Conservation (phyloP, 352 stramenopile species). For the Salisapilia sapeloensis region DNA sequence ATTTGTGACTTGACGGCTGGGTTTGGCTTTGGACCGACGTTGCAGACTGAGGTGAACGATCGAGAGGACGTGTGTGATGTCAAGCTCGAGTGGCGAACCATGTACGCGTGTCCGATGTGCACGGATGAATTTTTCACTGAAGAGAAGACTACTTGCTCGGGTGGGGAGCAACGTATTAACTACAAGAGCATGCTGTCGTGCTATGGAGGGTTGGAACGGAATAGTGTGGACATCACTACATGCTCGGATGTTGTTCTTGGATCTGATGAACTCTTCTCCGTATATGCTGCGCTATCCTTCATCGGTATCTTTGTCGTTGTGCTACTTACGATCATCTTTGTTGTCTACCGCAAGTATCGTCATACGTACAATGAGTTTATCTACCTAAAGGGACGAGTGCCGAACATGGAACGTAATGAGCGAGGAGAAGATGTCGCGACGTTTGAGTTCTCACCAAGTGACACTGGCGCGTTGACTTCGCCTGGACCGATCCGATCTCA, state of each 20-base stretch:
- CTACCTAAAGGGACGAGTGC: conserved; percentile 65
- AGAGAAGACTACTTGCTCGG: conserved; percentile 35
- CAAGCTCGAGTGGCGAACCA: conserved; percentile 43
- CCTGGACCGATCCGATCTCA: too few species aligned
- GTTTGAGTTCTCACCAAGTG: conserved; percentile 60
- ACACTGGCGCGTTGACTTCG: too few species aligned
- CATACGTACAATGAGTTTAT: conserved; percentile 68
- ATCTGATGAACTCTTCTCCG: conserved; percentile 45
- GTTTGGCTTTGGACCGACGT: not conserved
- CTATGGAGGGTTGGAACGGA: conserved; percentile 26
- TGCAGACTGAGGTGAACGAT: conserved; percentile 8
- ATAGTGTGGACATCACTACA: conserved; percentile 26
- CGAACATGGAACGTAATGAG: conserved; percentile 25
- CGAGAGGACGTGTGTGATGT: conserved; percentile 36
- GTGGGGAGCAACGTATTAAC: conserved; percentile 33
- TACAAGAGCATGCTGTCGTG: conserved; percentile 37
- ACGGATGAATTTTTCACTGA: conserved; percentile 43
- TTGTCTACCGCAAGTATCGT: conserved; percentile 67
- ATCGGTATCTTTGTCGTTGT: conserved; percentile 46
- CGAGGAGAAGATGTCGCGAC: conserved; percentile 51
- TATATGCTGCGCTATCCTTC: conserved; percentile 46
- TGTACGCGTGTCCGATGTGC: conserved; percentile 51
- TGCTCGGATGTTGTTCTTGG: conserved; percentile 59
- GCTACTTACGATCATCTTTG: conserved; percentile 40
- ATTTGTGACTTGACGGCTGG: conserved; percentile 48